phyloP scores from a whole-genome alignment of 495 filamentous ascomycete genomes.

The Aspergillus incahuasiensis region DNA sequence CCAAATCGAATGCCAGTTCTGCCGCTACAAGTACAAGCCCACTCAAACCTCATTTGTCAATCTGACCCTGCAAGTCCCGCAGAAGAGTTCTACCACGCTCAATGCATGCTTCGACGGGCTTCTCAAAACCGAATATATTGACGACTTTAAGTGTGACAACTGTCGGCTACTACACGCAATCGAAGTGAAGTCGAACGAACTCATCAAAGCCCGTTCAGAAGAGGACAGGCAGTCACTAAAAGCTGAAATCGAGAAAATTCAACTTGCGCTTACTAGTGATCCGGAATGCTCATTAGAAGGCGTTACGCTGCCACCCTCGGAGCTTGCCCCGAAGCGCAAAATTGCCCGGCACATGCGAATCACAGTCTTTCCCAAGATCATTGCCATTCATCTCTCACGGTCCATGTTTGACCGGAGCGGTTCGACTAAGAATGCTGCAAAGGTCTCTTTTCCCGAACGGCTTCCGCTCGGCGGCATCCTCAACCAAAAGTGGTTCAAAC shows the following conservation, averaged over 20 bases:
- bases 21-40: constrained; percentile 81
- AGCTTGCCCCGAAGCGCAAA: constrained; percentile 68
- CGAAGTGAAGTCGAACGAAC: constrained; percentile 45
- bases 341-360: constrained; percentile 86
- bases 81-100: constrained; percentile 61
- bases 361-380: constrained; percentile 76
- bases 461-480: constrained; percentile 77
- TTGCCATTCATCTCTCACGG: constrained; percentile 87
- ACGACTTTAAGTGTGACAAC: constrained; percentile 92
- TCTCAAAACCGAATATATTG: constrained; percentile 92
- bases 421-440: constrained; percentile 89
- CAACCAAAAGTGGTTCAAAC: constrained; percentile 71
- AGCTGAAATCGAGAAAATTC: constrained; percentile 50
- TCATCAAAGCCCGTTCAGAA: constrained; percentile 38
- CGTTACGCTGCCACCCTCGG: constrained; percentile 68
- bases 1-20: constrained; percentile 87
- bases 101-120: constrained; percentile 84
- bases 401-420: constrained; percentile 79
- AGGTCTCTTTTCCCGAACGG: constrained; percentile 83
- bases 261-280: constrained; percentile 62
- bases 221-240: constrained; percentile 51
- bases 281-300: constrained; percentile 71
- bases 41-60: constrained; percentile 83
- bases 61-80: constrained; percentile 86
- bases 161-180: constrained; percentile 83